phyloP scores from a whole-genome alignment of 352 stramenopile genomes.

The Discostella stelligera region DNA sequence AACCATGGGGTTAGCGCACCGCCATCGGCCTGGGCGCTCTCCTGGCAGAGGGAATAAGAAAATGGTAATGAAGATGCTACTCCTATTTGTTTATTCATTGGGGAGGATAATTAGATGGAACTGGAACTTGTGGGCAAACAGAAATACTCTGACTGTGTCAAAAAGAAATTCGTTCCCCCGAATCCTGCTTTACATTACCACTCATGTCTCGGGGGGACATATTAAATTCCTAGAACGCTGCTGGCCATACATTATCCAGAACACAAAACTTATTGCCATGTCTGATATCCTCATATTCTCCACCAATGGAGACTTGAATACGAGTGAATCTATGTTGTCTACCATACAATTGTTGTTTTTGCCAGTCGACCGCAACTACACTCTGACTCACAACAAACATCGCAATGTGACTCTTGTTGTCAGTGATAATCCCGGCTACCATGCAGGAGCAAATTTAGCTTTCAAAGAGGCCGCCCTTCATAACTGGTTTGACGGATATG shows the following conservation, averaged over 20 bases:
- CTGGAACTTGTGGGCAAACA: too few relatives aligned
- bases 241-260: conserved; percentile 31
- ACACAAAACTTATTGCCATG: conserved; percentile 23
- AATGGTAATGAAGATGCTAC: too few relatives aligned
- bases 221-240: conserved; percentile 37
- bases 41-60: too few relatives aligned
- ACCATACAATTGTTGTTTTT: too few relatives aligned
- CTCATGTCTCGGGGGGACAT: conserved; percentile 39
- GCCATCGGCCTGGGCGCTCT: too few relatives aligned
- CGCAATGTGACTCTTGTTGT: conserved; percentile 5
- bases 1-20: too few relatives aligned
- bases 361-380: neutral
- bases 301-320: neutral
- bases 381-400: conserved; percentile 18
- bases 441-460: conserved; percentile 18
- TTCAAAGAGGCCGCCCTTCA: conserved; percentile 15
- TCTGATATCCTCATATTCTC: conserved; percentile 31
- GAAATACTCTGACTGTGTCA: too few relatives aligned
- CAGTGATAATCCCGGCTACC: conserved; percentile 8
- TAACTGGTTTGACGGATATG: conserved; percentile 34
- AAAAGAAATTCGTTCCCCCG: too few relatives aligned
- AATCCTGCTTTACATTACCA: conserved; percentile 40
- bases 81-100: too few relatives aligned
- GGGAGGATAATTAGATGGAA: too few relatives aligned
- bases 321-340: too few relatives aligned